phyloP scores from a whole-genome alignment of 83 land plant genomes.

The Picea mariana region DNA sequence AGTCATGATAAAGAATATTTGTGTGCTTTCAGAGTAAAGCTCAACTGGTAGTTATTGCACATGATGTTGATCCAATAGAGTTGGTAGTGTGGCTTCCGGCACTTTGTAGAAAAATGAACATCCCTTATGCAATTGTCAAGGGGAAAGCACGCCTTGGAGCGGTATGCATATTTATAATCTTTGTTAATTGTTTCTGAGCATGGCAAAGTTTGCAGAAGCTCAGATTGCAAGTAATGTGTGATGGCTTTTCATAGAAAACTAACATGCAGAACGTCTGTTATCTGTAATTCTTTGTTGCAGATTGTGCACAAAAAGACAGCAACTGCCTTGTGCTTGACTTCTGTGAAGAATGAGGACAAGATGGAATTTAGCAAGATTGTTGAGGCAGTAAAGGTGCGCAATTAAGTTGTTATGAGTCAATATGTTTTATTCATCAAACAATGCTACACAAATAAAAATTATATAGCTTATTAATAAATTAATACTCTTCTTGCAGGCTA shows the following conservation, averaged over 20 bases:
- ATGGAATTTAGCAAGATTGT: conserved; percentile 65
- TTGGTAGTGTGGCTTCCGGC: conserved; percentile 88
- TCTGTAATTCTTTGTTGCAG: conserved; percentile 21
- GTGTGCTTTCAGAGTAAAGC: conserved; percentile 67
- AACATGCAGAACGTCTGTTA: background rate
- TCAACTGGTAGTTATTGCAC: conserved; percentile 79
- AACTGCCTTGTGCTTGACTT: conserved; percentile 65
- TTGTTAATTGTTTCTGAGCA: background rate
- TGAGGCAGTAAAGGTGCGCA: conserved; percentile 62
- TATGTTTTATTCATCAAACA: background rate
- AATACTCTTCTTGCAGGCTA: conserved; percentile 41
- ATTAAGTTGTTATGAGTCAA: background rate
- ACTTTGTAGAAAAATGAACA: conserved; percentile 77
- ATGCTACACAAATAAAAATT: background rate
- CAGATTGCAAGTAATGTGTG: background rate
- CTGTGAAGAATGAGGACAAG: conserved; percentile 81
- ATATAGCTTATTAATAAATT: background rate
- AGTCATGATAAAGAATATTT: background rate
- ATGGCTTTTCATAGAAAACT: background rate
- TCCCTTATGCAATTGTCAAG: conserved; percentile 79
- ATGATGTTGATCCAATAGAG: conserved; percentile 89
- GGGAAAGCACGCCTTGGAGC: conserved; percentile 74
- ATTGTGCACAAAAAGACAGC: conserved; percentile 76
- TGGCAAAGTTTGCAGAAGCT: too few species aligned
- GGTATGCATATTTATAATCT: conserved; percentile 23